Base-by-base conservation (phyloP, 495 filamentous ascomycete genomes). In the Lepidopterella palustris region DNA sequence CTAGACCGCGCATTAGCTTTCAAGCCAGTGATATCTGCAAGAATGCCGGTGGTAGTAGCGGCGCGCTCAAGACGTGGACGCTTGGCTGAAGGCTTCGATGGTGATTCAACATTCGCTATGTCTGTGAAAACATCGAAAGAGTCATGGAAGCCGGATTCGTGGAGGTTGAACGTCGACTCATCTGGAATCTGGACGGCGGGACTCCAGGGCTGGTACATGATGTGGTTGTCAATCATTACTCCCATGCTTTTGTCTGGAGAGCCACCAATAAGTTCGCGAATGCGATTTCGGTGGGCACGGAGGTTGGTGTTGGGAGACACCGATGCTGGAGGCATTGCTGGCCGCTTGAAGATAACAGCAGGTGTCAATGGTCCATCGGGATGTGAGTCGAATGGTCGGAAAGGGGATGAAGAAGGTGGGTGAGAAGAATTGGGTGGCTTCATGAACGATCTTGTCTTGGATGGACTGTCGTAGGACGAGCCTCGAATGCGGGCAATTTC, bases 271-370 rank as follows among this genome's bases (percentile, higher is more conserved):
- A 98, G 83, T 52, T 89, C 86, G 53, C 84, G 84, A 53, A 98
- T 89, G 45, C 82, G 87, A 60, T 91, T 86, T 23, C 93, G 88
- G 68, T 97, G 93, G 52, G 95, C 85, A 40, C 87, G 85, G n/a
- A 98, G 80, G 62, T 96, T 96, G 4, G 93, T 97, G 71, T 91
- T 95, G 0, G 93, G 93, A 9, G 92, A 97, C 13, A 91, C 85
- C 3, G 92, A 96, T 59, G 88, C 83, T 20, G 90, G 90, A 25
- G 90, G 87, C 68, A 87, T 87, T 0, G 82, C 78, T 10, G 92
- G 89, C 26, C 88, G 84, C 73, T 87, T 89, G 68, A 98, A 86
- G 65, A 90, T 89, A 56, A 89, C 84, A 8, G 88, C 83, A 0
- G 93, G 93, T 0, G 93, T 97, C 47, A 97, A 79, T 23, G 72